phyloP scores from a whole-genome alignment of 2,329 filamentous ascomycete genomes.

The Fusarium hainanense region DNA sequence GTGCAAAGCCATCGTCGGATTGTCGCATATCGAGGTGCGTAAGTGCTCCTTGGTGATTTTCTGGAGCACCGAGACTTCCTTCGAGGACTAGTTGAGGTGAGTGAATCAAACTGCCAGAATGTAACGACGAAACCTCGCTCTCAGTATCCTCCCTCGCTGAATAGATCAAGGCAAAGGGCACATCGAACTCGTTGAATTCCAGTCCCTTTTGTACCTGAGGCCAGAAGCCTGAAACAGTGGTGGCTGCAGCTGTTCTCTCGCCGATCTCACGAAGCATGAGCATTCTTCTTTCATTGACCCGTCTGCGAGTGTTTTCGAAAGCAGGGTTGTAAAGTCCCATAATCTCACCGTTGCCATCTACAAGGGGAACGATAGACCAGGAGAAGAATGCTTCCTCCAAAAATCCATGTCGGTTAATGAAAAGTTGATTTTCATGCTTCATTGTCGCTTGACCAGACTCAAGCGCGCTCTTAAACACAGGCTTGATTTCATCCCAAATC shows the following conservation, averaged over 20 bases:
- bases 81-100: slow-evolving; percentile 76
- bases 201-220: slow-evolving; percentile 74
- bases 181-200: slow-evolving; percentile 78
- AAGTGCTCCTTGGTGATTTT: slow-evolving; percentile 70
- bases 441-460: slow-evolving; percentile 80
- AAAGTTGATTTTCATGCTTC: slow-evolving; percentile 85
- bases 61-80: slow-evolving; percentile 75
- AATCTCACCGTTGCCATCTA: slow-evolving; percentile 78
- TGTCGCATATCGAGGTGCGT: slow-evolving; percentile 74
- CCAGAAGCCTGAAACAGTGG: slow-evolving; percentile 81
- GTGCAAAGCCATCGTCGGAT: slow-evolving; percentile 78
- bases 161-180: slow-evolving; percentile 82
- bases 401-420: slow-evolving; percentile 75
- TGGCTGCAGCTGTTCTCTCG: slow-evolving; percentile 77
- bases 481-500: slow-evolving; percentile 77
- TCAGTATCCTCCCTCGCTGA: slow-evolving; percentile 77
- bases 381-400: slow-evolving; percentile 86
- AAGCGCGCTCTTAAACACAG: slow-evolving; percentile 74
- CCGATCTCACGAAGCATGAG: slow-evolving; percentile 81
- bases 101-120: slow-evolving; percentile 72
- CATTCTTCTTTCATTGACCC: slow-evolving; percentile 84
- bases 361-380: slow-evolving; percentile 82
- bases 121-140: slow-evolving; percentile 77
- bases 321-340: slow-evolving; percentile 82
- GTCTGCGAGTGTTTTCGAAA: slow-evolving; percentile 83